Conservation (phyloP, 768 basidiomycete genomes). For the Hydnomerulius pinastri region DNA sequence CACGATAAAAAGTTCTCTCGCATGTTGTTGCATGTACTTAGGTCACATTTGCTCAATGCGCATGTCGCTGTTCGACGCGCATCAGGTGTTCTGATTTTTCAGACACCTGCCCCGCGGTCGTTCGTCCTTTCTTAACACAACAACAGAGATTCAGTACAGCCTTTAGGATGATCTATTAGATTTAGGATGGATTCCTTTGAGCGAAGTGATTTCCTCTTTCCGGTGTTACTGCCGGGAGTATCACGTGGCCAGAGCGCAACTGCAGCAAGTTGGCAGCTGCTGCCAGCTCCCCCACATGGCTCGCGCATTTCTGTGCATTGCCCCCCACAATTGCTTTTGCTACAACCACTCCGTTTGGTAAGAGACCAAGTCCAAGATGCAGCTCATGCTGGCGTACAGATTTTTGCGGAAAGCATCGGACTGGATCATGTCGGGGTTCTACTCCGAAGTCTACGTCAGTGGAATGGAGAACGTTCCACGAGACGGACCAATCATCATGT, state of each 20-base stretch:
- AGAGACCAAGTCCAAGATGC: conserved; percentile 31
- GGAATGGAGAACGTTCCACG: conserved; percentile 57
- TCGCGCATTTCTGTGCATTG: too few species aligned
- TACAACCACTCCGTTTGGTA: background rate
- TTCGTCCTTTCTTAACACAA: conserved; percentile 17
- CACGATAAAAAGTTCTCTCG: conserved; percentile 26
- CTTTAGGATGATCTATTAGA: background rate
- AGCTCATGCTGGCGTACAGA: conserved; percentile 57
- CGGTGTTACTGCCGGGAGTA: too few species aligned
- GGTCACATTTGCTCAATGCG: conserved; percentile 42
- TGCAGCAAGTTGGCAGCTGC: too few species aligned
- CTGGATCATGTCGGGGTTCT: conserved; percentile 62
- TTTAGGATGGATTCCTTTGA: background rate
- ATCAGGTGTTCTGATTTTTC: conserved; percentile 59
- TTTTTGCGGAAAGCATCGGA: conserved; percentile 61
- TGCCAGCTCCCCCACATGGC: too few species aligned
- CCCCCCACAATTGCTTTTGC: too few species aligned
- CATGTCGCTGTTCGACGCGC: conserved; percentile 89
- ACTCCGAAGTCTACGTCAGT: conserved; percentile 58
- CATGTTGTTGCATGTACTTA: conserved; percentile 37
- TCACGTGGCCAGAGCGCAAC: background rate
- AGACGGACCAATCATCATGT: conserved; percentile 64
- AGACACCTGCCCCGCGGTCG: conserved; percentile 81
- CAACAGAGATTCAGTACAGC: background rate
- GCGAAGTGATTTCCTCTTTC: too few species aligned